Base-by-base conservation (phyloP, 305 asterid species). In the Andrographis paniculata region DNA sequence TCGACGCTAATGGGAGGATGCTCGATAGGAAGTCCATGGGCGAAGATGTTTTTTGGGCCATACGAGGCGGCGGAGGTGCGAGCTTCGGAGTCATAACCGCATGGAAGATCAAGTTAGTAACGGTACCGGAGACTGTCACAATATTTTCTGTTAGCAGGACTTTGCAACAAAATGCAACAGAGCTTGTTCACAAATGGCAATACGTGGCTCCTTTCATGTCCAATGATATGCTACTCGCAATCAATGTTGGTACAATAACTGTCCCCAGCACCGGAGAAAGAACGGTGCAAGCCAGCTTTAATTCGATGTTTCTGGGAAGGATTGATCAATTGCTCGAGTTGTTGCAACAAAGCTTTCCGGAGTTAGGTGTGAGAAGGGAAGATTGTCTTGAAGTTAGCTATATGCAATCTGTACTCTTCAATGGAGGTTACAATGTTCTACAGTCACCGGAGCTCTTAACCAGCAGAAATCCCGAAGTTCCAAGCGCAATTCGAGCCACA, bases 371-470 rank as follows among this genome's bases (percentile, higher is more conserved):
- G 23, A 17, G 6, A n/a, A 20, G 4, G 1, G 39, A 55, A 39
- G 72, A 76, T 10, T 73, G 78, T 17, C 10, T n/a, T 1, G 70
- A 67, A 55, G 53, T 70, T 63, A 67, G 66, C 10, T 70, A 79
- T 76, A 46, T 58, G 1, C 35, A 56, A 5, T 67, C 76, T 1
- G 41, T 40, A 9, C 45, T 73, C 9, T 67, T 45, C 50, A 52
- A 45, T 10, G 33, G 52, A 0, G 56, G 66, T 8, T 52, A 43
- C 14, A 30, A 56, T 0, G 15, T 33, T 14, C 53, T n/a, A 1
- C 45, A 9, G 36, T 48, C 70, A 14, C 45, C 37, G 0, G 28
- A 52, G 10, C 33, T 61, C 11, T 39, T 67, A 28, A 48, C 48
- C 1, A 61, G 57, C 14, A 56, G 72, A 44, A 43, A 37, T 20